These are phyloP conservation scores for Ananas comosus DNA, from an alignment of 176 grass and related monocot species.

Conservation along the genomic window DNA sequence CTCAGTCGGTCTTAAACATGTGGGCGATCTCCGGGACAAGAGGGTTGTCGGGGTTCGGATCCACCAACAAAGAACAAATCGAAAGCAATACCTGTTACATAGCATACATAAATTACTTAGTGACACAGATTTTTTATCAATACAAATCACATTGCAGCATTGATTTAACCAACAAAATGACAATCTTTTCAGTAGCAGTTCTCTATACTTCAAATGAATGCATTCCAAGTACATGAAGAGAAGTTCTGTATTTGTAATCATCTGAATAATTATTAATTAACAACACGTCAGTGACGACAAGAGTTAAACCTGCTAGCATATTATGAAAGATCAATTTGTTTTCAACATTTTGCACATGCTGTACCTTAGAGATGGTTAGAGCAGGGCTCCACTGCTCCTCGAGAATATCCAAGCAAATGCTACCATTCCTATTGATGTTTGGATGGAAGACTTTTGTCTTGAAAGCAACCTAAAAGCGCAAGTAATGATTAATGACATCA, in stretches of 20 bases:
- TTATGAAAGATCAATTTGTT: neutral
- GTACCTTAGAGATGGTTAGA: too few relatives aligned
- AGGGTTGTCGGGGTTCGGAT: conserved; percentile 62
- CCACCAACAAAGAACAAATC: conserved; percentile 52
- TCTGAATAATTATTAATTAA: too few relatives aligned
- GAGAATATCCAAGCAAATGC: conserved; percentile 4
- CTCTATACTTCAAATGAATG: too few relatives aligned
- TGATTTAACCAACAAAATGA: too few relatives aligned
- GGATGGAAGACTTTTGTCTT: conserved; percentile 1
- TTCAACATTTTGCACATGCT: neutral
- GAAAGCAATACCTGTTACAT: conserved; percentile 49
- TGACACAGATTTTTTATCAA: too few relatives aligned
- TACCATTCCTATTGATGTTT: conserved; percentile 4
- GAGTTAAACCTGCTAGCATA: neutral
- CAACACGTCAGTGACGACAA: neutral
- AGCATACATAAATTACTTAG: neutral
- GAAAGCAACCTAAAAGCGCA: neutral
- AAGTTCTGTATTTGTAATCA: too few relatives aligned
- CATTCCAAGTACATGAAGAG: too few relatives aligned
- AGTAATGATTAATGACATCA: neutral
- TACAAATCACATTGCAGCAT: too few relatives aligned
- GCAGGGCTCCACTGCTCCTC: conserved; percentile 3
- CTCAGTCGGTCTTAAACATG: conserved; percentile 58
- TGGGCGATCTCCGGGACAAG: conserved; percentile 68
- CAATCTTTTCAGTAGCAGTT: too few relatives aligned